Evolutionary conservation across 2,329 filamentous ascomycete species (phyloP).

Genomic region (Penicillium olsonii): DNA sequence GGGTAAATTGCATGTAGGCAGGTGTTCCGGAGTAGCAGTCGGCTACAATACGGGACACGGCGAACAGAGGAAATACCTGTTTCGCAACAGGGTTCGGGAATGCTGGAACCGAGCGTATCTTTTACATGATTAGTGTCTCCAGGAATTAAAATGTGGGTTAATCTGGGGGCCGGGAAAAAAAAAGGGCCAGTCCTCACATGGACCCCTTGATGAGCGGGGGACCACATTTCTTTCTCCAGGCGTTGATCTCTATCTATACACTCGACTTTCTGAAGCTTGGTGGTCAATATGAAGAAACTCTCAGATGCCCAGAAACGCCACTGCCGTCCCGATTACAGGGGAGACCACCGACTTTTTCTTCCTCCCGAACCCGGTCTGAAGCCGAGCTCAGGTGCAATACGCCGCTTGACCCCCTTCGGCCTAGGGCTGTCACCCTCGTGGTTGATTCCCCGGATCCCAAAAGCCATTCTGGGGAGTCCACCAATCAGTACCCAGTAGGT

Average conservation of each 20-base stretch:
- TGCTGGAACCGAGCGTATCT: neutral
- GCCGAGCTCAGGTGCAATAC: constrained; percentile 4
- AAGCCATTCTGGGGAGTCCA: constrained; percentile 2
- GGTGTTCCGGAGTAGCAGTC: neutral
- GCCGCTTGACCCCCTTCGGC: constrained; percentile 8
- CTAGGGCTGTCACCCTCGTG: constrained; percentile 9
- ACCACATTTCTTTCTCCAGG: constrained; percentile 1
- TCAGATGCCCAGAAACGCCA: neutral
- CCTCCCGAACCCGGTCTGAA: constrained; percentile 15
- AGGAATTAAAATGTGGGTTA: constrained; percentile 4
- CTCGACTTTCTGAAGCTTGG: neutral
- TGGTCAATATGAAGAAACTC: neutral
- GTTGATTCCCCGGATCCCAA: constrained; percentile 22
- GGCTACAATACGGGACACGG: neutral
- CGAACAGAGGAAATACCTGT: neutral
- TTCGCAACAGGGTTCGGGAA: neutral
- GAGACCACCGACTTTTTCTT: neutral
- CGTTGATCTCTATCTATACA: neutral
- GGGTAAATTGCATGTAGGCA: constrained; percentile 13
- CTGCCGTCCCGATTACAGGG: constrained; percentile 6
- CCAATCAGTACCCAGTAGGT: constrained; percentile 8
- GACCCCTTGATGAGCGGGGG: neutral
- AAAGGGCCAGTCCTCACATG: neutral
- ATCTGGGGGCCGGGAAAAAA: constrained; percentile 4
- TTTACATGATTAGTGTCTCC: constrained; percentile 1